Percentiles rank a stretch among this genome's conserved stretches.
These are phyloP conservation scores for Hypoxylon fuscum DNA, from an alignment of 495 filamentous ascomycete genomes.

Conservation along the genomic window DNA sequence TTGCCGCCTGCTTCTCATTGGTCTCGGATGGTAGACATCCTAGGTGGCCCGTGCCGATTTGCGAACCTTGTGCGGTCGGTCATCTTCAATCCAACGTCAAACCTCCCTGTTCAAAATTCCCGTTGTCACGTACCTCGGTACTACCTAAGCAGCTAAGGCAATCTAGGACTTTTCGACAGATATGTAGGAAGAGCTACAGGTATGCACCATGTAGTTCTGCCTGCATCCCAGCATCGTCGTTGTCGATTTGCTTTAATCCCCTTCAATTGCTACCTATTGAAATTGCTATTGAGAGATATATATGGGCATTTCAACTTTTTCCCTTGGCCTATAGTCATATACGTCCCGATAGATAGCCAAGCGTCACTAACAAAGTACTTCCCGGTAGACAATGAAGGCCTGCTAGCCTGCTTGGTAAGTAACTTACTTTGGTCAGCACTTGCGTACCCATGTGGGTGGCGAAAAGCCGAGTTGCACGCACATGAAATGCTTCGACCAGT, in stretches of 20 bases:
- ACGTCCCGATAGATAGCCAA: neutral
- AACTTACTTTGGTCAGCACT: no score
- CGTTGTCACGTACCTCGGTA: neutral
- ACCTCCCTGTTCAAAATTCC: constrained; percentile 11
- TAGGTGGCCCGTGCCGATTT: constrained; percentile 39
- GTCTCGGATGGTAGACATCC: constrained; percentile 22
- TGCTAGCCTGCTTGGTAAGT: no score
- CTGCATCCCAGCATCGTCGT: constrained; percentile 6
- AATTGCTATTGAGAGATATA: no score
- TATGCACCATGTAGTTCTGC: no score
- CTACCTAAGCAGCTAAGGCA: constrained; percentile 15
- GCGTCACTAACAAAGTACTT: no score
- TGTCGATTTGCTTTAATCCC: neutral
- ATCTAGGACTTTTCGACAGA: constrained; percentile 16
- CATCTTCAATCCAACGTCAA: constrained; percentile 36
- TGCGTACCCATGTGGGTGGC: constrained; percentile 21
- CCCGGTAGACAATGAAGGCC: no score
- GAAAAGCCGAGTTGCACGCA: constrained; percentile 26
- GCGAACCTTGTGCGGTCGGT: constrained; percentile 32
- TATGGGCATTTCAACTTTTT: no score
- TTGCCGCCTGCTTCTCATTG: constrained; percentile 33
- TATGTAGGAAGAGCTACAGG: neutral
- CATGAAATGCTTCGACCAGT: neutral
- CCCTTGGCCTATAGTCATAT: neutral
- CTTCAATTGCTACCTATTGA: neutral